These are phyloP conservation scores for Cyamopsis tetragonoloba DNA, from an alignment of 306 rosid species.

Conservation along the genomic window DNA sequence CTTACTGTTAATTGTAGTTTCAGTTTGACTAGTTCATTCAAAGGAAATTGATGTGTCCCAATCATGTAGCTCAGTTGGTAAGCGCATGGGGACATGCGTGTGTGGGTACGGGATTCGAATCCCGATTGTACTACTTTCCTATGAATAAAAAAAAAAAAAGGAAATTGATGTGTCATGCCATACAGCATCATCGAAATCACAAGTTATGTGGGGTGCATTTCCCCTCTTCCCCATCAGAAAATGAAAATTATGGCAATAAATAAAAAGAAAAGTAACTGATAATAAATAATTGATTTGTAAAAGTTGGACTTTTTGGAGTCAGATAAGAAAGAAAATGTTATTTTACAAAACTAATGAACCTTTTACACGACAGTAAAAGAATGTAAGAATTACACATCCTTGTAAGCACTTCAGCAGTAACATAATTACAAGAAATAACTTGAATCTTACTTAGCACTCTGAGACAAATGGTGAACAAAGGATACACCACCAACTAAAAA, in stretches of 20 bases:
- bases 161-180: too few relatives aligned
- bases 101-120: too few relatives aligned
- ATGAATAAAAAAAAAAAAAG: too few relatives aligned
- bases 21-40: too few relatives aligned
- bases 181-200: too few relatives aligned
- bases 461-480: constrained; percentile 32
- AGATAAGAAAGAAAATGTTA: constrained; percentile 18
- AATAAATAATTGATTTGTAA: constrained; percentile 10
- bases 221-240: too few relatives aligned
- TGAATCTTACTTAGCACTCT: constrained; percentile 25
- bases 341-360: constrained; percentile 22
- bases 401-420: constrained; percentile 31
- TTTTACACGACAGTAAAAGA: constrained; percentile 17
- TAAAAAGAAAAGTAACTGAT: neutral
- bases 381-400: constrained; percentile 31
- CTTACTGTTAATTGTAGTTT: too few relatives aligned
- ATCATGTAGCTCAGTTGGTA: too few relatives aligned
- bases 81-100: too few relatives aligned
- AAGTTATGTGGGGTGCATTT: too few relatives aligned
- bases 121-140: too few relatives aligned
- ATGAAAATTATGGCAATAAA: neutral
- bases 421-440: constrained; percentile 54
- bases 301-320: neutral
- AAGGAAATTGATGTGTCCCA: too few relatives aligned
- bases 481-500: constrained; percentile 50